phyloP scores from a whole-genome alignment of 768 basidiomycete genomes.

The Tulasnella sp. region DNA sequence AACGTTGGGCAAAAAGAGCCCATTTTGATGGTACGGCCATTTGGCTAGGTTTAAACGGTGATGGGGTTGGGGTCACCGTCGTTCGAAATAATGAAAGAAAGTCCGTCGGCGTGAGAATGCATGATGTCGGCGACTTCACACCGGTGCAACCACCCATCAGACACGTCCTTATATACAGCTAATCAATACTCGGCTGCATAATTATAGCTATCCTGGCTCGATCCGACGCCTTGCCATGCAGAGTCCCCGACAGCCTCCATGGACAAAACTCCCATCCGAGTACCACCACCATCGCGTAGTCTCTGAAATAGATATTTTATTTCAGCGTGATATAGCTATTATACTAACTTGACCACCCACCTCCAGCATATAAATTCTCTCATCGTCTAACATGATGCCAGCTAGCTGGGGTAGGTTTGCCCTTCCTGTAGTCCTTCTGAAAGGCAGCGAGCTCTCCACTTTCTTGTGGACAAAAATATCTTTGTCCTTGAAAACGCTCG shows the following conservation, averaged over 20 bases:
- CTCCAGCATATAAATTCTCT: not conserved
- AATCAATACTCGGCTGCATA: not conserved
- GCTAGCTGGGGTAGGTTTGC: not conserved
- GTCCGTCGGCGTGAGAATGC: not conserved
- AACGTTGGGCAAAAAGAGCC: constrained; percentile 21
- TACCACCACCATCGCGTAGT: not conserved
- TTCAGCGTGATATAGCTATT: not conserved
- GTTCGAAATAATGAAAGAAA: not conserved
- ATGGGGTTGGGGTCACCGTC: not conserved
- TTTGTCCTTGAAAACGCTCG: not conserved
- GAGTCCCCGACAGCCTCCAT: not conserved
- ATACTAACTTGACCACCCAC: not conserved
- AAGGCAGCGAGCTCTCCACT: constrained; percentile 9
- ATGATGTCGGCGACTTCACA: not conserved
- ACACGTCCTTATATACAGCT: no score
- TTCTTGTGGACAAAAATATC: constrained; percentile 13
- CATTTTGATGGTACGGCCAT: constrained; percentile 24
- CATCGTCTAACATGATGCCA: constrained; percentile 15
- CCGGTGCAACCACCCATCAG: not conserved
- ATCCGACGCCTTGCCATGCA: not conserved
- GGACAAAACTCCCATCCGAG: not conserved
- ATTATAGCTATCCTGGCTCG: not conserved
- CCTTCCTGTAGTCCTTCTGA: constrained; percentile 9
- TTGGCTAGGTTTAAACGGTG: not conserved
- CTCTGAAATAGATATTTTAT: not conserved